Evolutionary conservation across 2,329 filamentous ascomycete species (phyloP).

Genomic region (Gaeumannomyces sp.): DNA sequence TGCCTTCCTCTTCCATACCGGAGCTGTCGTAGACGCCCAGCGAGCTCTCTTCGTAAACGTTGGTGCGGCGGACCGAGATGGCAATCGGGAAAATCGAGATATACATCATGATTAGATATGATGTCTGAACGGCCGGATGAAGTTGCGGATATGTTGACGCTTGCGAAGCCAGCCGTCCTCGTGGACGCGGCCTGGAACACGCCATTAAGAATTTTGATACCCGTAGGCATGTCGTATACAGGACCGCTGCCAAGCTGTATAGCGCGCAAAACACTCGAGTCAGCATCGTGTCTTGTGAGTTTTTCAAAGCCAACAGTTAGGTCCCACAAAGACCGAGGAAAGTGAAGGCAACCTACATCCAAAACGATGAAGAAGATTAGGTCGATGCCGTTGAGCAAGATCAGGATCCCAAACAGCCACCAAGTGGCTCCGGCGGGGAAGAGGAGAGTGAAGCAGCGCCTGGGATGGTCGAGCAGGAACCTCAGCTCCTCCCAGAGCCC

Average conservation of each 20-base stretch:
- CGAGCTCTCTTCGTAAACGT: constrained; percentile 91
- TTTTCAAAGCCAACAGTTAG: background rate
- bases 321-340: background rate
- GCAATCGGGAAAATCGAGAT: constrained; percentile 96
- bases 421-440: constrained; percentile 88
- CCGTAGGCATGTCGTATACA: constrained; percentile 62
- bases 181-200: constrained; percentile 88
- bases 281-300: constrained; percentile 12
- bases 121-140: constrained; percentile 87
- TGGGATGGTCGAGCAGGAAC: constrained; percentile 89
- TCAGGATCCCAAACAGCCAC: constrained; percentile 88
- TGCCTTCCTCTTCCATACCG: constrained; percentile 37
- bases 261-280: constrained; percentile 19
- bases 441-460: constrained; percentile 90
- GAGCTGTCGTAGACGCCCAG: constrained; percentile 63
- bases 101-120: constrained; percentile 99
- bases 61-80: constrained; percentile 88
- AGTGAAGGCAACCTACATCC: constrained; percentile 54
- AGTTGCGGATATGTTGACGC: constrained; percentile 70
- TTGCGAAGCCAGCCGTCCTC: constrained; percentile 82
- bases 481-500: constrained; percentile 82
- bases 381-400: constrained; percentile 77
- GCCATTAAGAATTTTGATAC: constrained; percentile 74
- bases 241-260: constrained; percentile 61
- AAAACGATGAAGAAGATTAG: constrained; percentile 87